Conservation (phyloP, 164 flowering plant genomes). For the Vitis riparia region DNA sequence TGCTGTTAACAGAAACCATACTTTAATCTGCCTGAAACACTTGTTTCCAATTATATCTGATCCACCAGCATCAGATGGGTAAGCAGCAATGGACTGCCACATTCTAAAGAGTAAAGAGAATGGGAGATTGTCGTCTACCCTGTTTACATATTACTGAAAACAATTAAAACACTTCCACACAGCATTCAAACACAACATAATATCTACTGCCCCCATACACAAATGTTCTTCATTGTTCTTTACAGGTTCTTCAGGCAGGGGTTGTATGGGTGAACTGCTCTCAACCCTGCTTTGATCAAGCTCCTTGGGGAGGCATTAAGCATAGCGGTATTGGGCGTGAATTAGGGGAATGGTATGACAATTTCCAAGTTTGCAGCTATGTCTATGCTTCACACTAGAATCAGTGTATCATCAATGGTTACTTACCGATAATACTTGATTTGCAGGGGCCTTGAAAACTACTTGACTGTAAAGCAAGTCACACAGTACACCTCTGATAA, state of each 20-base stretch:
- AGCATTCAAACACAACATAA: not conserved
- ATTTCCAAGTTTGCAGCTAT: no score
- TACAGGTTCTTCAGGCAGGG: constrained; percentile 78
- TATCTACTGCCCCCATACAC: no score
- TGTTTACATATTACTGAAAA: not conserved
- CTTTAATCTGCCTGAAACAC: no score
- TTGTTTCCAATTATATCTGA: no score
- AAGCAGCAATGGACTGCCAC: no score
- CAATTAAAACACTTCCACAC: not conserved
- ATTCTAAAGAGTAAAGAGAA: no score
- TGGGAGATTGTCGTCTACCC: no score
- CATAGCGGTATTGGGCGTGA: constrained; percentile 99
- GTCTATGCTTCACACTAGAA: no score
- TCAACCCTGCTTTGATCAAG: constrained; percentile 95
- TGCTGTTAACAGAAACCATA: no score
- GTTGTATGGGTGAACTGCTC: constrained; percentile 98
- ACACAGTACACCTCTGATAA: constrained; percentile 75
- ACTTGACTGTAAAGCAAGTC: constrained; percentile 91
- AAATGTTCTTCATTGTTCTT: not conserved
- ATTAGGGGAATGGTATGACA: constrained; percentile 85
- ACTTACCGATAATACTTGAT: not conserved
- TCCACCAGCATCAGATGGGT: no score
- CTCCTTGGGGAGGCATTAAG: constrained; percentile 98
- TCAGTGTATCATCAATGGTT: no score
- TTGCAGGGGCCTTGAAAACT: constrained; percentile 92